A percentile compares a stretch with the other conserved stretches of the same genome.
phyloP scores from a whole-genome alignment of 257 asterid species.

The Plectranthus barbatus region DNA sequence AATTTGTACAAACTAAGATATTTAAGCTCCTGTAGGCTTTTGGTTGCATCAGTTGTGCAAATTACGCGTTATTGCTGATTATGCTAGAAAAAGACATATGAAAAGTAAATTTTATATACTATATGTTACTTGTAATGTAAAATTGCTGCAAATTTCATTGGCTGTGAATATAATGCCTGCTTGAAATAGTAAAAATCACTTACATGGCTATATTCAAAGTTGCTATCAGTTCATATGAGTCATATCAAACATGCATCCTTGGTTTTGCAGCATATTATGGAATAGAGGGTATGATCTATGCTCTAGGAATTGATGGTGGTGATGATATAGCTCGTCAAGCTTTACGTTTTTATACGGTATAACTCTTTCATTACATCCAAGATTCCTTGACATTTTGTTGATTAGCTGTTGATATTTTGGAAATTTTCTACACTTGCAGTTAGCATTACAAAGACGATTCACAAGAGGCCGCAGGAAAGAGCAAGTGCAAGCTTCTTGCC shows the following conservation, averaged over 20 bases:
- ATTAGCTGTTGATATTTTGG: background rate
- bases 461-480: conserved; percentile 84
- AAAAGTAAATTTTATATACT: background rate
- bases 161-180: background rate
- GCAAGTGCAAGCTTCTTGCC: conserved; percentile 77
- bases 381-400: background rate
- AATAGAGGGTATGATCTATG: conserved; percentile 29
- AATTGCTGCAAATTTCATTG: too few species aligned
- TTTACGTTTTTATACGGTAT: conserved; percentile 39
- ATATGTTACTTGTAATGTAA: background rate
- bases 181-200: background rate
- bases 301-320: conserved; percentile 61
- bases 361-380: conserved; percentile 7
- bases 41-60: too few species aligned
- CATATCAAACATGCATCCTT: conserved; percentile 2
- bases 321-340: conserved; percentile 46
- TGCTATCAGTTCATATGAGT: background rate
- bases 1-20: background rate
- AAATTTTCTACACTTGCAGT: conserved; percentile 26
- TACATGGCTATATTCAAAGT: background rate
- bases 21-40: too few species aligned
- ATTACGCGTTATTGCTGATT: too few species aligned
- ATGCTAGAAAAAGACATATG: background rate
- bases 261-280: conserved; percentile 43
- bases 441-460: conserved; percentile 61